A percentile compares a stretch with the other conserved stretches of the same genome.
Evolutionary conservation across 1,284 basidiomycete species (phyloP).

Genomic region (Ustilago curta): DNA sequence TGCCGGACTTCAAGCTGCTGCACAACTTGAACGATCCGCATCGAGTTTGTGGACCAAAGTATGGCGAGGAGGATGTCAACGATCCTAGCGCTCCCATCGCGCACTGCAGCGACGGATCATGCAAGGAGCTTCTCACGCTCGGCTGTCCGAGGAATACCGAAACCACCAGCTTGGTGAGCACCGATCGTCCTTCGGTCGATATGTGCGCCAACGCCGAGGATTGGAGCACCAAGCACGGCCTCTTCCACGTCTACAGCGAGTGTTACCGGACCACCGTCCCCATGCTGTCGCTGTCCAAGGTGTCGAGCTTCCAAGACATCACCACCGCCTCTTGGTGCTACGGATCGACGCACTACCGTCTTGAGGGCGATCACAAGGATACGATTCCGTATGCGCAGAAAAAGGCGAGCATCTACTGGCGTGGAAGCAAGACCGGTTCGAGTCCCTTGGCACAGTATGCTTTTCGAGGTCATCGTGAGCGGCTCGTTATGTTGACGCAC

Average conservation of each 20-base stretch:
- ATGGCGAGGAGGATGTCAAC: conserved; percentile 14
- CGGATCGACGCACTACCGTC: conserved; percentile 18
- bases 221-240: conserved; percentile 20
- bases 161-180: conserved; percentile 11
- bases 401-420: conserved; percentile 36
- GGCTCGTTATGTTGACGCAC: conserved; percentile 25
- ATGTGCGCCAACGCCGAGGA: conserved; percentile 22
- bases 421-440: conserved; percentile 29
- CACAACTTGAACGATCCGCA: conserved; percentile 32
- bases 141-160: conserved; percentile 18
- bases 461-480: conserved; percentile 19
- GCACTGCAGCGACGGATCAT: neutral
- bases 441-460: neutral
- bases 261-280: conserved; percentile 31
- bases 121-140: conserved; percentile 1
- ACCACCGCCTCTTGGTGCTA: conserved; percentile 39
- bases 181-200: conserved; percentile 31
- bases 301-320: conserved; percentile 34
- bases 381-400: conserved; percentile 26
- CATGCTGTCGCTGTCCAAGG: conserved; percentile 17
- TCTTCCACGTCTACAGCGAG: conserved; percentile 5
- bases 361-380: conserved; percentile 10
- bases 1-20: conserved; percentile 24
- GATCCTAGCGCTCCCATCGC: neutral
- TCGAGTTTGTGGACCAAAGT: conserved; percentile 23